phyloP scores from a whole-genome alignment of 768 basidiomycete genomes.

The Tylopilus felleus region DNA sequence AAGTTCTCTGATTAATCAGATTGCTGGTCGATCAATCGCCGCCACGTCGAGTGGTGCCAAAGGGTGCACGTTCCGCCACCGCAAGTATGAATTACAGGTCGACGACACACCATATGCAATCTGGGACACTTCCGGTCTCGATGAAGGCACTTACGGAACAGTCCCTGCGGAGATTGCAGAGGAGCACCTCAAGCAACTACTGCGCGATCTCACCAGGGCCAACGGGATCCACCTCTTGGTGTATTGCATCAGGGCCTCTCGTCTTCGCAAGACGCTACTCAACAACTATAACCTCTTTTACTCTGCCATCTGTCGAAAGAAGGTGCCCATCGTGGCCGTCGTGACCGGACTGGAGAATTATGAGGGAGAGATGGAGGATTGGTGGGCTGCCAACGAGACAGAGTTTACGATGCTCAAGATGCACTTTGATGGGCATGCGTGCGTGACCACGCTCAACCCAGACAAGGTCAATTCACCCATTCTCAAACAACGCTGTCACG shows the following conservation, averaged over 20 bases:
- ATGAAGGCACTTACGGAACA: constrained; percentile 33
- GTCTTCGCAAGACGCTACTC: constrained; percentile 26
- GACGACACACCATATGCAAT: constrained; percentile 23
- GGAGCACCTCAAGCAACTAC: constrained; percentile 21
- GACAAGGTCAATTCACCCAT: constrained; percentile 29
- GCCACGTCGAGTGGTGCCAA: constrained; percentile 30
- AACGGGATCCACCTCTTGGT: constrained; percentile 30
- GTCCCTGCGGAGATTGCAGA: constrained; percentile 31
- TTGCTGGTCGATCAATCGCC: constrained; percentile 38
- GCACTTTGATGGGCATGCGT: constrained; percentile 36
- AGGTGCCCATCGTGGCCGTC: constrained; percentile 36
- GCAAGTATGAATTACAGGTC: constrained; percentile 27
- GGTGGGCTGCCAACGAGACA: constrained; percentile 33
- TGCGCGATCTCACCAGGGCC: constrained; percentile 25
- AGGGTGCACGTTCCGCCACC: constrained; percentile 35
- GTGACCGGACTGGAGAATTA: constrained; percentile 40
- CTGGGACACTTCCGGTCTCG: constrained; percentile 40
- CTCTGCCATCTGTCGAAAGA: constrained; percentile 33
- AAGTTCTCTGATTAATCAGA: constrained; percentile 43
- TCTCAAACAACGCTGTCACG: constrained; percentile 27
- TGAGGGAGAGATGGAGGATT: constrained; percentile 26
- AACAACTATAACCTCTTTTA: constrained; percentile 39
- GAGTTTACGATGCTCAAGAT: constrained; percentile 30
- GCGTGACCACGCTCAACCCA: constrained; percentile 36
- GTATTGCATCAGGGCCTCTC: constrained; percentile 34